These are phyloP conservation scores for Loxodes magnus DNA, from an alignment of 73 alveolate genomes.

Conservation along the genomic window DNA sequence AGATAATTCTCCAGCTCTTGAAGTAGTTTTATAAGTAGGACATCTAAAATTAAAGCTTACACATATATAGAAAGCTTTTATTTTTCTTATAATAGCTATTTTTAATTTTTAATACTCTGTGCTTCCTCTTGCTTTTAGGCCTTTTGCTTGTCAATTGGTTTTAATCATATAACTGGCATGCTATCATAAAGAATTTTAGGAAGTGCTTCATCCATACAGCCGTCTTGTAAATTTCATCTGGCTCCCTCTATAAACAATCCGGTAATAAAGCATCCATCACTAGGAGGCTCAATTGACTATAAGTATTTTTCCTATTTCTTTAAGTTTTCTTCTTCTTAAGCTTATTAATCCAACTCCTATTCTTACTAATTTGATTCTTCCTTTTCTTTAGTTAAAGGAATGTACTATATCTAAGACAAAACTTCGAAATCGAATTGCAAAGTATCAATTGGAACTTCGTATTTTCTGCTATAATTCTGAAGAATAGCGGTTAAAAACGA, in stretches of 20 bases:
- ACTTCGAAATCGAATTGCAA: slow-evolving; percentile 50
- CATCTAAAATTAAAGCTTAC: slow-evolving; percentile 53
- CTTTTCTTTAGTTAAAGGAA: too few relatives aligned
- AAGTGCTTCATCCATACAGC: slow-evolving; percentile 68
- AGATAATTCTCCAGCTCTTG: slow-evolving; percentile 68
- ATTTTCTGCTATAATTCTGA: slow-evolving; percentile 72
- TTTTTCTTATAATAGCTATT: slow-evolving; percentile 16
- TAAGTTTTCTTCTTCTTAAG: too few relatives aligned
- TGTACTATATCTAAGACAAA: not conserved
- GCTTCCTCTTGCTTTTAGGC: slow-evolving; percentile 53
- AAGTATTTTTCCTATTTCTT: slow-evolving; percentile 25
- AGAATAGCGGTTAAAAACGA: slow-evolving; percentile 78
- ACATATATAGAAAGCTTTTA: slow-evolving; percentile 22
- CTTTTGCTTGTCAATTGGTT: slow-evolving; percentile 69
- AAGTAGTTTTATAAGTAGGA: slow-evolving; percentile 74
- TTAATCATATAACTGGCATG: slow-evolving; percentile 89
- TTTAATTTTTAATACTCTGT: slow-evolving; percentile 7
- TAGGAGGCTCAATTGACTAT: slow-evolving; percentile 65
- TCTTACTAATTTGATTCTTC: too few relatives aligned
- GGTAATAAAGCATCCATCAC: slow-evolving; percentile 94
- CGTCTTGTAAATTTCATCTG: slow-evolving; percentile 89
- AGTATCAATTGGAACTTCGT: slow-evolving; percentile 78
- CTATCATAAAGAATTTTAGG: slow-evolving; percentile 75
- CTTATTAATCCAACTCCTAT: too few relatives aligned
- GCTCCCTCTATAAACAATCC: slow-evolving; percentile 99